A percentile compares a stretch with the other conserved stretches of the same genome.
phyloP scores from a whole-genome alignment of 345 rosid species.

The Aquilaria yunnanensis region DNA sequence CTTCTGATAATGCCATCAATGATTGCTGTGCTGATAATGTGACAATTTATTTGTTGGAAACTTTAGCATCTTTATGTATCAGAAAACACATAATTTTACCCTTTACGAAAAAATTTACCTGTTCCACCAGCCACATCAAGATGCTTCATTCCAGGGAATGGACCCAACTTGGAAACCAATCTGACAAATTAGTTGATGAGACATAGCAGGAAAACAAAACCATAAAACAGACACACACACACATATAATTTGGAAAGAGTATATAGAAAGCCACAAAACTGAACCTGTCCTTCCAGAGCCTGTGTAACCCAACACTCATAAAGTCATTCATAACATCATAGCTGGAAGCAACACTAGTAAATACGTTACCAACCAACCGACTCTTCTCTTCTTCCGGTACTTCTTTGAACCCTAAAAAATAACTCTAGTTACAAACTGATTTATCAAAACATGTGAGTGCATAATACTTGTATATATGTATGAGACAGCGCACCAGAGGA shows the following conservation, averaged over 20 bases:
- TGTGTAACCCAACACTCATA: conserved; percentile 91
- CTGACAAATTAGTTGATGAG: conserved; percentile 27
- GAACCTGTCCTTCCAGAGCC: conserved; percentile 96
- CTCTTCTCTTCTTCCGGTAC: conserved; percentile 82
- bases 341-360: conserved; percentile 81
- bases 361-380: conserved; percentile 77
- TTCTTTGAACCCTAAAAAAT: conserved; percentile 75
- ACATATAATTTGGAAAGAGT: neutral
- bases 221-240: neutral
- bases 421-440: neutral
- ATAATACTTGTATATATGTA: neutral
- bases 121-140: conserved; percentile 99
- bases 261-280: conserved; percentile 3
- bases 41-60: too few species aligned
- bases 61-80: too few species aligned
- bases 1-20: too few species aligned
- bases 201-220: conserved; percentile 8
- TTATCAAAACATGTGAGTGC: neutral
- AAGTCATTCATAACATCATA: conserved; percentile 98
- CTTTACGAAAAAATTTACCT: conserved; percentile 27
- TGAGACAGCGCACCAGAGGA: neutral
- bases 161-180: conserved; percentile 74
- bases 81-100: neutral
- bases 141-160: conserved; percentile 96
- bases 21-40: too few species aligned